phyloP scores from a whole-genome alignment of 352 stramenopile genomes.

The Pythium oligandrum region DNA sequence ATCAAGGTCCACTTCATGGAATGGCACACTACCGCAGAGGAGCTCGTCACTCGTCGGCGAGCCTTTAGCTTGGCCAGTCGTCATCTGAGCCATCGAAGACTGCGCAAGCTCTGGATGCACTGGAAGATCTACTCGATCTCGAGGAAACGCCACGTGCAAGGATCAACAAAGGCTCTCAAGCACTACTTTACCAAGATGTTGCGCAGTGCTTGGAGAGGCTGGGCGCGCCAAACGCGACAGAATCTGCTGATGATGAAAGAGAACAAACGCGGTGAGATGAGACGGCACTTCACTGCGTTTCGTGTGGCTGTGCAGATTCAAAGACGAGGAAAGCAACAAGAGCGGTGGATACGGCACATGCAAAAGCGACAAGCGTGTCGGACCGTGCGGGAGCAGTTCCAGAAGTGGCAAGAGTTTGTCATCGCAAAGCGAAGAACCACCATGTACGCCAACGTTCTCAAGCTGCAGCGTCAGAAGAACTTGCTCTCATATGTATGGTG shows the following conservation, averaged over 20 bases:
- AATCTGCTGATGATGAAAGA: conserved; percentile 39
- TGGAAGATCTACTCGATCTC: conserved; percentile 78
- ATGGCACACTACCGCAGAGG: conserved; percentile 35
- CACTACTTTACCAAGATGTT: conserved; percentile 74
- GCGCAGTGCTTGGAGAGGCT: conserved; percentile 43
- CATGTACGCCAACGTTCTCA: conserved; percentile 14
- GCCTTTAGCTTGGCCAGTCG: conserved; percentile 49
- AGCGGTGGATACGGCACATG: conserved; percentile 24
- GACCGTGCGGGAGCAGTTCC: background rate
- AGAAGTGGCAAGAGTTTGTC: background rate
- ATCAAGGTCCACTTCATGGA: conserved; percentile 29
- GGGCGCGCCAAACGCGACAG: conserved; percentile 30
- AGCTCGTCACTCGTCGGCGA: conserved; percentile 30
- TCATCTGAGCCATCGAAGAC: conserved; percentile 50
- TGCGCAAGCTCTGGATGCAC: conserved; percentile 69
- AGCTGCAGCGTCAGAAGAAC: conserved; percentile 11
- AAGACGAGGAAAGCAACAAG: conserved; percentile 19
- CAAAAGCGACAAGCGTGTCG: conserved; percentile 2
- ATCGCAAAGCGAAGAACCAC: conserved; percentile 15
- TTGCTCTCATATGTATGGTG: conserved; percentile 30
- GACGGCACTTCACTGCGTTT: conserved; percentile 52
- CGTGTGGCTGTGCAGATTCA: conserved; percentile 22
- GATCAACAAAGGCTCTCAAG: conserved; percentile 66
- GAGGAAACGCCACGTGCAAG: conserved; percentile 60
- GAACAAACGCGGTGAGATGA: conserved; percentile 41